phyloP scores from a whole-genome alignment of 306 rosid species.

The Leucaena leucocephala region DNA sequence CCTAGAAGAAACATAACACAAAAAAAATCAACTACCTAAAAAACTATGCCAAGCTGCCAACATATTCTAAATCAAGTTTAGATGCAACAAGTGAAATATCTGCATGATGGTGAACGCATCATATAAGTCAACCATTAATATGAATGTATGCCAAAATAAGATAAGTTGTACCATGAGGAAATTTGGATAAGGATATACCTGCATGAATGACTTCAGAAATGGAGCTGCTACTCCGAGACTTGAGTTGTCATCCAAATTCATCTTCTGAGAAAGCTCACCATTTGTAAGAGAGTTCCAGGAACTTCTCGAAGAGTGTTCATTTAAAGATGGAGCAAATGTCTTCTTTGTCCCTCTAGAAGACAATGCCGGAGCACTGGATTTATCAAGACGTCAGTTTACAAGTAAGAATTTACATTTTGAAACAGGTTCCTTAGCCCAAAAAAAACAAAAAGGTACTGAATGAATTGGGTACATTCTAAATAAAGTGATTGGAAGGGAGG shows the following conservation, averaged over 20 bases:
- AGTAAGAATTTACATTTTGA: slow-evolving; percentile 27
- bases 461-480: not conserved
- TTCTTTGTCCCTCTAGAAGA: slow-evolving; percentile 87
- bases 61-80: slow-evolving; percentile 26
- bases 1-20: slow-evolving; percentile 49
- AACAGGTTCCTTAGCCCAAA: not conserved
- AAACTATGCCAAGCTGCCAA: slow-evolving; percentile 23
- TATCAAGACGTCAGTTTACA: slow-evolving; percentile 32
- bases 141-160: slow-evolving; percentile 20
- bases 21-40: slow-evolving; percentile 20
- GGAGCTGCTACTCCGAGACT: slow-evolving; percentile 94
- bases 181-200: slow-evolving; percentile 54
- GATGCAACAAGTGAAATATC: slow-evolving; percentile 20
- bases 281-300: slow-evolving; percentile 83
- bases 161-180: slow-evolving; percentile 4
- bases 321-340: slow-evolving; percentile 59
- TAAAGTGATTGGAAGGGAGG: not conserved
- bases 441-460: not conserved
- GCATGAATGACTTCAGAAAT: slow-evolving; percentile 89
- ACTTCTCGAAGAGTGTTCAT: slow-evolving; percentile 73
- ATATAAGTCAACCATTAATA: slow-evolving; percentile 9
- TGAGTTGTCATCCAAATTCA: slow-evolving; percentile 78
- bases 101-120: slow-evolving; percentile 14
- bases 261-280: slow-evolving; percentile 74
- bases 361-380: slow-evolving; percentile 89